Evolutionary conservation across 2,329 filamentous ascomycete genomes (phyloP).

Genomic region (Fusarium sp.): DNA sequence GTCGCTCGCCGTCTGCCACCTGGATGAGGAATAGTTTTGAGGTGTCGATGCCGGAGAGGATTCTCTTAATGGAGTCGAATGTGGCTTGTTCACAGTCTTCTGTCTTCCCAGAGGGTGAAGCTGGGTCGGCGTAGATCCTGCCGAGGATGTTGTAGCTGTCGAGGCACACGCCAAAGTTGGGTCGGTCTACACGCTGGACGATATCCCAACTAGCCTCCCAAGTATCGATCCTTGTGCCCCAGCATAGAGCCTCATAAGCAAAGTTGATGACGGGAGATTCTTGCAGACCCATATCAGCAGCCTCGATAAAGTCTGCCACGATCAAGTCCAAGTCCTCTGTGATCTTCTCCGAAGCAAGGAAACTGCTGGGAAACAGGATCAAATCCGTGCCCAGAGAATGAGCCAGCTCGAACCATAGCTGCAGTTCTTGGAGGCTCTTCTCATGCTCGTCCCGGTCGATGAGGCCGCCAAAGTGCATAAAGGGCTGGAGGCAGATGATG

Average conservation of each 20-base stretch:
- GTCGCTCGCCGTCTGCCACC: constrained; percentile 80
- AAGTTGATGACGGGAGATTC: constrained; percentile 74
- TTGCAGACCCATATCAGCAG: constrained; percentile 77
- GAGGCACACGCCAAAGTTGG: constrained; percentile 83
- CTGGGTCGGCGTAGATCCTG: constrained; percentile 79
- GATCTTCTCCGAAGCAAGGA: constrained; percentile 67
- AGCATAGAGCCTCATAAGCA: constrained; percentile 82
- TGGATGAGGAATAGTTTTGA: constrained; percentile 83
- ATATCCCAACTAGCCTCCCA: constrained; percentile 83
- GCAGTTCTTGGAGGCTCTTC: constrained; percentile 73
- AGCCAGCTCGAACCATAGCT: constrained; percentile 79
- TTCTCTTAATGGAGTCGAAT: constrained; percentile 66
- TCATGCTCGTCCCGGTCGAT: constrained; percentile 72
- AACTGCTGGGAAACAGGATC: constrained; percentile 82
- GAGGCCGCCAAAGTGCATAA: constrained; percentile 84
- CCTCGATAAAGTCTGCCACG: constrained; percentile 72
- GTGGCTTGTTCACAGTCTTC: constrained; percentile 70
- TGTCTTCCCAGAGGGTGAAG: constrained; percentile 65
- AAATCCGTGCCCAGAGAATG: constrained; percentile 77
- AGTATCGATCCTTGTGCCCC: constrained; percentile 78
- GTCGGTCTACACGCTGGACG: constrained; percentile 74
- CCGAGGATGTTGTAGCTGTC: constrained; percentile 86
- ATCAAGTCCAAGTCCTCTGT: constrained; percentile 68
- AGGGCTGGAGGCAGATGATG: constrained; percentile 81
- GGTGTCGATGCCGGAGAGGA: constrained; percentile 71